These are phyloP conservation scores for Eleusine indica DNA, from an alignment of 176 grass and related monocot genomes.

Conservation along the genomic window DNA sequence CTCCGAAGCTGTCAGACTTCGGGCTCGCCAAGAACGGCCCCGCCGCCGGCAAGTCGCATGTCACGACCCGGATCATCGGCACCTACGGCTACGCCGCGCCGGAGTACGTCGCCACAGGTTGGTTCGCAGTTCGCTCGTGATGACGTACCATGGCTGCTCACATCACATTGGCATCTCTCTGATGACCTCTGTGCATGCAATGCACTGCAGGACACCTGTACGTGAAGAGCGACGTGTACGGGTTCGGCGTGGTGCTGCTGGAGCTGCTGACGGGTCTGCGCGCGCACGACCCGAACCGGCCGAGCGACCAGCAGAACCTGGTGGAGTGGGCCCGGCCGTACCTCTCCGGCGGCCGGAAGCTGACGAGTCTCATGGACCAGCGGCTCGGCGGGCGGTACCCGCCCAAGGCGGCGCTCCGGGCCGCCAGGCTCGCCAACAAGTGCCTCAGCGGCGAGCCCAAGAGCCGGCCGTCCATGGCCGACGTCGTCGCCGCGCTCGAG, in stretches of 20 bases:
- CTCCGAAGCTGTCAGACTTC: constrained; percentile 85
- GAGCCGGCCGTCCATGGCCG: constrained; percentile 67
- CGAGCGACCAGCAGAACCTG: constrained; percentile 63
- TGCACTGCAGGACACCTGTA: constrained; percentile 62
- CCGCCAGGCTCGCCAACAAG: constrained; percentile 58
- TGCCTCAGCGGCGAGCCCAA: constrained; percentile 67
- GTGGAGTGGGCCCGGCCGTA: constrained; percentile 68
- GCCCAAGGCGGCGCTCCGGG: constrained; percentile 53
- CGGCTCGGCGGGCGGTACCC: constrained; percentile 65
- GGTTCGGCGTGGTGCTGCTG: constrained; percentile 77
- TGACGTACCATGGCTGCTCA: background rate
- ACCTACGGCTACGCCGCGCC: constrained; percentile 95
- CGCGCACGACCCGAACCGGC: constrained; percentile 75
- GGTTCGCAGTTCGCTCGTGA: background rate
- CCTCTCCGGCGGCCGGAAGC: constrained; percentile 55
- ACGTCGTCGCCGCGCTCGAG: constrained; percentile 66
- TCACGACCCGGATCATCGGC: constrained; percentile 79
- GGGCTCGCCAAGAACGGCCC: constrained; percentile 92
- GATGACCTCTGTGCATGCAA: background rate
- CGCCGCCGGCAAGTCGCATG: constrained; percentile 59
- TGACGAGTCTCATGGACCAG: constrained; percentile 67
- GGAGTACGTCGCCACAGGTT: constrained; percentile 89
- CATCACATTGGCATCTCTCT: background rate
- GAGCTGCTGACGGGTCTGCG: constrained; percentile 79
- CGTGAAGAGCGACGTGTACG: constrained; percentile 90